Evolutionary conservation across 2,329 filamentous ascomycete genomes (phyloP), one percentile per base, ranked within the genome.

Genomic region (Westerdykella ornata): DNA sequence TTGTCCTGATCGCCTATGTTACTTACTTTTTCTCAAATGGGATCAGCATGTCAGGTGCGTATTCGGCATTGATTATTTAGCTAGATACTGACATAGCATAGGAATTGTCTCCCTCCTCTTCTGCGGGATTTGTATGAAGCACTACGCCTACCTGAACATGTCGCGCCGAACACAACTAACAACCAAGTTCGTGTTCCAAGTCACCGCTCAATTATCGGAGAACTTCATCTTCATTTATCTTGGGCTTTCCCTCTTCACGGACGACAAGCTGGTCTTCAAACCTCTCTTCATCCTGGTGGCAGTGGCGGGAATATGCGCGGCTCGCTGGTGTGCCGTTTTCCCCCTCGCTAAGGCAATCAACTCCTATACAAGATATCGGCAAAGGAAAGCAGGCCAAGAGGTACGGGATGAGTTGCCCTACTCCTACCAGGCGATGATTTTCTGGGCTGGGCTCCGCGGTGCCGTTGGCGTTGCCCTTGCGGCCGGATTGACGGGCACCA

Each of bases 151-250:
- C 70, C 96, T 97, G 75, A 98, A 98, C 72, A 98, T 98, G 92
- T 98, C 92, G 20, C 82, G 92, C 37, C 83, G 92, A 47, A 97
- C 92, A 1, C 92, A 98, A 65, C 81, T 98, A 48, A 95, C 92
- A 13, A 98, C 92, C 39, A 98, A 98, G 66, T 98, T 94, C 68
- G 77, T 96, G 43, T 98, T 98, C 71, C 88, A 94, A 65, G 83
- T 95, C 47, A 82, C 94, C 54, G 87, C 92, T 3, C 92, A 98
- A 67, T 71, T 98, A 35, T 95, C 90, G 0, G 92, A 98, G 69
- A 98, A 98, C 67, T 98, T 98, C 64, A 98, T 98, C 67, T 98
- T 98, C 72, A 98, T 98, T 66, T 98, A 98, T 61, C 80, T 98
- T 0, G 92, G 92, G 5, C 74, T 98, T 3, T 94, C 92, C 1